phyloP scores from a whole-genome alignment of 2,329 filamentous ascomycete genomes.

The Alternaria sp. region DNA sequence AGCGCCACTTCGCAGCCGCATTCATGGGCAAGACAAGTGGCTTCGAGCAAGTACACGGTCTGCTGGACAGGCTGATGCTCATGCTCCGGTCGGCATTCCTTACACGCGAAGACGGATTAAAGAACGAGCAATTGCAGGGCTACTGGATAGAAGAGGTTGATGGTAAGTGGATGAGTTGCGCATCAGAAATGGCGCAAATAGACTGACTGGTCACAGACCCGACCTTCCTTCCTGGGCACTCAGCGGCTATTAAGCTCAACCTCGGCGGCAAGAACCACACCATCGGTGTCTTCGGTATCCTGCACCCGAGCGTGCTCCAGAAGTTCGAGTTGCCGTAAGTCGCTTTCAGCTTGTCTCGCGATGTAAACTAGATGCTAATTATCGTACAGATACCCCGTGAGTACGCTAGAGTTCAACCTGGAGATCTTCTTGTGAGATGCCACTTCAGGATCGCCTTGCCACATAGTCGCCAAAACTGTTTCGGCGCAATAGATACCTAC shows the following conservation, averaged over 20 bases:
- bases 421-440: conserved; percentile 80
- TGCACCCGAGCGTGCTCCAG: conserved; percentile 91
- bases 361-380: conserved; percentile 23
- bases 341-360: not conserved
- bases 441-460: not conserved
- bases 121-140: conserved; percentile 65
- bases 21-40: conserved; percentile 94
- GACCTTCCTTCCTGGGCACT: conserved; percentile 90
- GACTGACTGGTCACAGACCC: conserved; percentile 60
- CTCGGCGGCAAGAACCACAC: conserved; percentile 74
- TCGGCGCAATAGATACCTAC: not conserved
- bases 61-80: conserved; percentile 87
- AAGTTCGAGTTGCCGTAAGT: conserved; percentile 85
- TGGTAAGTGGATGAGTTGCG: conserved; percentile 55
- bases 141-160: conserved; percentile 97
- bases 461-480: not conserved
- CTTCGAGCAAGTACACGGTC: conserved; percentile 93
- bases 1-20: conserved; percentile 93
- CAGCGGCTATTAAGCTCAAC: conserved; percentile 81
- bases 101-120: conserved; percentile 71
- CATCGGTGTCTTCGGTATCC: conserved; percentile 90
- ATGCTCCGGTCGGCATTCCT: conserved; percentile 89
- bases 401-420: conserved; percentile 91
- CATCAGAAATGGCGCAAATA: not conserved
- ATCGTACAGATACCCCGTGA: conserved; percentile 77